These are phyloP conservation scores for Sextonia rubra DNA, from an alignment of 164 flowering plant genomes.

Conservation along the genomic window DNA sequence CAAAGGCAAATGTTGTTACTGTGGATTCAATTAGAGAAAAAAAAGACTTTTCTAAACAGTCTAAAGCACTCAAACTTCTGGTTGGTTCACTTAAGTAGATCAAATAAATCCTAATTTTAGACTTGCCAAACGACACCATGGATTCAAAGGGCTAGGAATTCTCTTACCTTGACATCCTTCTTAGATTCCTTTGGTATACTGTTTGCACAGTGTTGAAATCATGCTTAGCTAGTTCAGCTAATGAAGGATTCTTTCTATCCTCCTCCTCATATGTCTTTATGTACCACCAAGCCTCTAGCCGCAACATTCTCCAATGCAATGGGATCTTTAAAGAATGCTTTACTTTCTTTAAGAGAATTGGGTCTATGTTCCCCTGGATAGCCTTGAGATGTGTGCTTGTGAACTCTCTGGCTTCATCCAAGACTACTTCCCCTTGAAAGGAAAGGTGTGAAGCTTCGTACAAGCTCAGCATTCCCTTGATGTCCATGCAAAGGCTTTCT, in stretches of 20 bases:
- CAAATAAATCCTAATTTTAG: not conserved
- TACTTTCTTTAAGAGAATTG: constrained; percentile 10
- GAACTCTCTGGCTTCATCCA: constrained; percentile 28
- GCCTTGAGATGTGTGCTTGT: constrained; percentile 14
- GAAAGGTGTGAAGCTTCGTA: constrained; percentile 38
- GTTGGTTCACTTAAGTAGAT: not conserved
- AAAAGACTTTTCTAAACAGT: not conserved
- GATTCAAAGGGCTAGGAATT: not conserved
- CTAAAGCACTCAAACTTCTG: too few relatives aligned
- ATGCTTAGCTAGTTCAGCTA: constrained; percentile 35
- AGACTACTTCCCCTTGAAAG: constrained; percentile 23
- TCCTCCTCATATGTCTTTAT: constrained; percentile 16
- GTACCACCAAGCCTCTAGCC: constrained; percentile 33
- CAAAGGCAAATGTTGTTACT: too few relatives aligned
- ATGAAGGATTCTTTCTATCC: constrained; percentile 1
- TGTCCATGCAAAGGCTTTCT: constrained; percentile 4
- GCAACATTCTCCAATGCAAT: constrained; percentile 27
- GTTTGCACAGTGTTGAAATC: constrained; percentile 47
- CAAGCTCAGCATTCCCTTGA: constrained; percentile 30
- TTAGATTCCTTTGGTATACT: constrained; percentile 28
- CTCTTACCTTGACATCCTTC: not conserved
- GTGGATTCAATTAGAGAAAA: too few relatives aligned
- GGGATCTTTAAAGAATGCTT: constrained; percentile 34
- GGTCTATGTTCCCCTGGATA: constrained; percentile 9
- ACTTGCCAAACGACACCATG: not conserved